These are phyloP conservation scores for Ricinus communis DNA, from an alignment of 345 rosid genomes.

Conservation along the genomic window DNA sequence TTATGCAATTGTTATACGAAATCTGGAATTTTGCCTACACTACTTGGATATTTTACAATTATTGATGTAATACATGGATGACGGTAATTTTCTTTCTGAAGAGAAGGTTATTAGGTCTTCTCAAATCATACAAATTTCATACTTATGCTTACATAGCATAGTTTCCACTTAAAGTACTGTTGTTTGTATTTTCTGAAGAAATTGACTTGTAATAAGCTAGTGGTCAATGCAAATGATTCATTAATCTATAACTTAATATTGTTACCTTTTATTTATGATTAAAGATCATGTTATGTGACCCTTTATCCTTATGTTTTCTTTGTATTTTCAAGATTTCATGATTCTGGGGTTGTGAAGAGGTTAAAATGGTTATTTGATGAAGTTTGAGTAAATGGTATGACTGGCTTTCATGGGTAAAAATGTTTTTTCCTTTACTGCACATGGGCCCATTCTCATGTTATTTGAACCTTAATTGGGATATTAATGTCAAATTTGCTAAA, in stretches of 20 bases:
- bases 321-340: background rate
- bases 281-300: background rate
- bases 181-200: background rate
- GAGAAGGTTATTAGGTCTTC: background rate
- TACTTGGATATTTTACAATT: background rate
- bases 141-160: background rate
- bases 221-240: background rate
- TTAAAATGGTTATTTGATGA: background rate
- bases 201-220: background rate
- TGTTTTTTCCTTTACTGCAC: background rate
- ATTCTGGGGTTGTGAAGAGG: background rate
- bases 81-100: background rate
- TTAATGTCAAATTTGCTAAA: background rate
- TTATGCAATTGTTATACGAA: background rate
- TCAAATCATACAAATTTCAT: background rate
- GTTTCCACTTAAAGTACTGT: background rate
- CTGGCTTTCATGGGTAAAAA: background rate
- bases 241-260: background rate
- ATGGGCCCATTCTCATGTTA: background rate
- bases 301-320: background rate
- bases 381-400: background rate
- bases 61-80: background rate
- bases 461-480: background rate
- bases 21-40: background rate
- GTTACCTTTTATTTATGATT: background rate